phyloP scores from a whole-genome alignment of 208 protist genomes.

The Acanthamoeba royreba region DNA sequence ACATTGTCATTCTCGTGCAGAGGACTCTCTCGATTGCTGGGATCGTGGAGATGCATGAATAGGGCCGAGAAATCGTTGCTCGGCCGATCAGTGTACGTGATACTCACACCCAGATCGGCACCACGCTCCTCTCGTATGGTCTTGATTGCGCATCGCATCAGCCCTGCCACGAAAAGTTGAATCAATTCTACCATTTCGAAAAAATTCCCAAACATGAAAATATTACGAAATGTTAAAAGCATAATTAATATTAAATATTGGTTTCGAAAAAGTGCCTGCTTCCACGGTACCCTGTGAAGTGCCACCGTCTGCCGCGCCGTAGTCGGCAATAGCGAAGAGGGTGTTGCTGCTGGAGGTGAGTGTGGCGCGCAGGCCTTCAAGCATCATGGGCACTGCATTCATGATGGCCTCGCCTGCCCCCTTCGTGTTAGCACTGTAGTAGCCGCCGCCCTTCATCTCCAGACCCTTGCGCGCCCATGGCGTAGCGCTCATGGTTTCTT shows the following conservation, averaged over 20 bases:
- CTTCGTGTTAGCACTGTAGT: not conserved
- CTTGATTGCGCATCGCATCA: not conserved
- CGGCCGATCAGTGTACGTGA: not conserved
- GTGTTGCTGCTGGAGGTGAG: not conserved
- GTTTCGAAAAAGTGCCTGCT: not conserved
- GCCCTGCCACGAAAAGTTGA: not conserved
- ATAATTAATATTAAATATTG: not conserved
- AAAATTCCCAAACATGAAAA: too few species aligned
- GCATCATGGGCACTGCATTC: not conserved
- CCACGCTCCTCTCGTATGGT: not conserved
- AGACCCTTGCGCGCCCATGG: not conserved
- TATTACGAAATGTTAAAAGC: not conserved
- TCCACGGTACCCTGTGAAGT: not conserved
- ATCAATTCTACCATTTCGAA: not conserved
- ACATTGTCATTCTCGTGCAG: not conserved
- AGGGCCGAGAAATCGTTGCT: conserved; percentile 3
- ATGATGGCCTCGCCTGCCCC: not conserved
- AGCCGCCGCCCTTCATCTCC: not conserved
- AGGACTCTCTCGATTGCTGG: not conserved
- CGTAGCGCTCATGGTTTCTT: too few species aligned
- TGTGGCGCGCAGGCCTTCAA: not conserved
- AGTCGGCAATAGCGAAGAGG: not conserved
- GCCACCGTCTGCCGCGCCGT: not conserved
- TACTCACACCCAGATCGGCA: not conserved
- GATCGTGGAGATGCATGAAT: not conserved